Conservation (phyloP, 2,329 filamentous ascomycete species). For the Arthrobotrys pseudoclavata region DNA sequence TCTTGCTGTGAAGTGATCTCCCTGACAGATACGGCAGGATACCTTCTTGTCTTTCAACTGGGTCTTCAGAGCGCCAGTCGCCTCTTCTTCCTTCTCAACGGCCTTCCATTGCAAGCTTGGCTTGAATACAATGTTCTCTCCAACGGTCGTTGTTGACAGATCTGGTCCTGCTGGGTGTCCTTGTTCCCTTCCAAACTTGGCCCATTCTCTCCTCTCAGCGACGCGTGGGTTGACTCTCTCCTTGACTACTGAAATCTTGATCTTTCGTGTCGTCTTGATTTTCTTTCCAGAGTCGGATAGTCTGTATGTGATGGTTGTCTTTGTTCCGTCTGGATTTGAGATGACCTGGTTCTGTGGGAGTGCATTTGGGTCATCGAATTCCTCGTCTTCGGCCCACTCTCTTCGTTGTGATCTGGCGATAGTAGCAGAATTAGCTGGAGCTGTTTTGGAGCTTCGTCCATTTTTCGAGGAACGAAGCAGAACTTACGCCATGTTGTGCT, state of each 20-base stretch:
- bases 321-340: slow-evolving; percentile 97
- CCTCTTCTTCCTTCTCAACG: slow-evolving; percentile 81
- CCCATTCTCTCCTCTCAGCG: slow-evolving; percentile 91
- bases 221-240: slow-evolving; percentile 97
- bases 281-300: slow-evolving; percentile 95
- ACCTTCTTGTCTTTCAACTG: slow-evolving; percentile 99
- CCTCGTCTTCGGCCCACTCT: slow-evolving; percentile 95
- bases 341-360: slow-evolving; percentile 90
- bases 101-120: slow-evolving; percentile 94
- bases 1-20: slow-evolving; percentile 98
- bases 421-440: slow-evolving; percentile 30
- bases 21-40: slow-evolving; percentile 98
- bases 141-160: slow-evolving; percentile 89
- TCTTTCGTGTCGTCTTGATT: slow-evolving; percentile 95
- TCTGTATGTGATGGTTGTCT: slow-evolving; percentile 90
- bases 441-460: slow-evolving; percentile 34
- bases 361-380: slow-evolving; percentile 85
- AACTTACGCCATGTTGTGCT: slow-evolving; percentile 50
- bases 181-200: slow-evolving; percentile 91
- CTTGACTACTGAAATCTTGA: slow-evolving; percentile 90
- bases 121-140: slow-evolving; percentile 98
- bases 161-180: slow-evolving; percentile 87
- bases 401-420: slow-evolving; percentile 43
- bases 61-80: slow-evolving; percentile 81
- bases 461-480: neutral